Percentiles rank a stretch among this genome's conserved stretches.
These are phyloP conservation scores for Metarhizium sp. DNA, from an alignment of 2,329 filamentous ascomycete species.

Conservation along the genomic window DNA sequence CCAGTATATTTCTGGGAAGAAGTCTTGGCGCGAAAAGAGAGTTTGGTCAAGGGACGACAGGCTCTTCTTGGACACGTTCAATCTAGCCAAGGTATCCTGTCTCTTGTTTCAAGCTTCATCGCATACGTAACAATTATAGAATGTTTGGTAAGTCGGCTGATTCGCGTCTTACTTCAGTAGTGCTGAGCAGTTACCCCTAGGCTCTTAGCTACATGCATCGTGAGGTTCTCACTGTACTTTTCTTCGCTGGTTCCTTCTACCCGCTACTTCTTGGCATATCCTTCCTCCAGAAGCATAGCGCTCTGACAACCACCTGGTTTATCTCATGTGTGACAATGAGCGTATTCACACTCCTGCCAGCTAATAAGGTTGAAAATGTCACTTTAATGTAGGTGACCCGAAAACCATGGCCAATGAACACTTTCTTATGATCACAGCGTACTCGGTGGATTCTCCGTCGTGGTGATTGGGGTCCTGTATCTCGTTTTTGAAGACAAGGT, in stretches of 20 bases:
- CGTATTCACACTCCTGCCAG: constrained; percentile 78
- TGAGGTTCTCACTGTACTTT: constrained; percentile 76
- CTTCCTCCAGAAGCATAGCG: constrained; percentile 59
- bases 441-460: too few relatives aligned
- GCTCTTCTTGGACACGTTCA: constrained; percentile 61
- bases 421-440: too few relatives aligned
- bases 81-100: constrained; percentile 46
- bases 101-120: constrained; percentile 51
- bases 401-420: too few relatives aligned
- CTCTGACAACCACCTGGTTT: constrained; percentile 62
- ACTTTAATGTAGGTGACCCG: constrained; percentile 54
- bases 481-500: neutral
- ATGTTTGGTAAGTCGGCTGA: constrained; percentile 51
- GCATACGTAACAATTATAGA: constrained; percentile 68
- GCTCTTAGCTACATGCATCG: constrained; percentile 88
- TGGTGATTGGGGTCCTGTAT: neutral
- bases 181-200: constrained; percentile 29
- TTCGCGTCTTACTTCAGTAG: neutral
- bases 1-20: constrained; percentile 96
- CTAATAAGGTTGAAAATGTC: constrained; percentile 73
- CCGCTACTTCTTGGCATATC: constrained; percentile 57
- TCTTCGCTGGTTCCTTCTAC: constrained; percentile 55
- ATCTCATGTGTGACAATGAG: constrained; percentile 77
- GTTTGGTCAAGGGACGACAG: constrained; percentile 55
- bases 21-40: constrained; percentile 68